Evolutionary conservation across 1,139 yeast genomes (phyloP).

Genomic region (Debaryomyces nepalensis): DNA sequence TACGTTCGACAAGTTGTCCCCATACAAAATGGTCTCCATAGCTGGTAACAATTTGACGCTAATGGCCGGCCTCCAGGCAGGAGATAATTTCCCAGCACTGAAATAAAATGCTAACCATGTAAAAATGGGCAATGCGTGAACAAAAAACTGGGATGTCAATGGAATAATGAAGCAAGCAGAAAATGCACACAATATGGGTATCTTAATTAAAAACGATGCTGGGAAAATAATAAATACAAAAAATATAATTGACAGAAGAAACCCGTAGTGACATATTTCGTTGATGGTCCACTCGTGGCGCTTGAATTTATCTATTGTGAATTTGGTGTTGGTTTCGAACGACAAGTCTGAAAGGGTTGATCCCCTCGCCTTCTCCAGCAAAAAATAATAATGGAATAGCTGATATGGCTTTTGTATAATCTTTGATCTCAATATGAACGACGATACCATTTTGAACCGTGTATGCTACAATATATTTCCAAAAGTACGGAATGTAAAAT

Average conservation of each 20-base stretch:
- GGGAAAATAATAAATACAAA: constrained; percentile 59
- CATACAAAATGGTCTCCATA: constrained; percentile 89
- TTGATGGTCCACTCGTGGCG: constrained; percentile 51
- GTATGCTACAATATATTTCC: neutral
- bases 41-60: constrained; percentile 92
- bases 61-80: constrained; percentile 83
- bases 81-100: constrained; percentile 77
- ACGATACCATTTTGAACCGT: constrained; percentile 12
- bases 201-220: constrained; percentile 52
- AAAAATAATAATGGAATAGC: constrained; percentile 55
- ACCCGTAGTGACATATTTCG: constrained; percentile 58
- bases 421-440: constrained; percentile 37
- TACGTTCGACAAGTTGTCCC: constrained; percentile 88
- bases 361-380: constrained; percentile 63
- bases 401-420: constrained; percentile 47
- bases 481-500: neutral
- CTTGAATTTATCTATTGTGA: constrained; percentile 52
- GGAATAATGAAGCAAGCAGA: constrained; percentile 62
- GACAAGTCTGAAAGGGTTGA: constrained; percentile 59
- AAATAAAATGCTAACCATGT: constrained; percentile 89
- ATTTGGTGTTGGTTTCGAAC: constrained; percentile 59
- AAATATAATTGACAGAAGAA: constrained; percentile 50
- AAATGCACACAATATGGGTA: constrained; percentile 44
- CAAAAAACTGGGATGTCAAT: constrained; percentile 80
- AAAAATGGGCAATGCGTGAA: constrained; percentile 82